phyloP scores from a whole-genome alignment of 306 rosid genomes.

The Gillenia trifoliata region DNA sequence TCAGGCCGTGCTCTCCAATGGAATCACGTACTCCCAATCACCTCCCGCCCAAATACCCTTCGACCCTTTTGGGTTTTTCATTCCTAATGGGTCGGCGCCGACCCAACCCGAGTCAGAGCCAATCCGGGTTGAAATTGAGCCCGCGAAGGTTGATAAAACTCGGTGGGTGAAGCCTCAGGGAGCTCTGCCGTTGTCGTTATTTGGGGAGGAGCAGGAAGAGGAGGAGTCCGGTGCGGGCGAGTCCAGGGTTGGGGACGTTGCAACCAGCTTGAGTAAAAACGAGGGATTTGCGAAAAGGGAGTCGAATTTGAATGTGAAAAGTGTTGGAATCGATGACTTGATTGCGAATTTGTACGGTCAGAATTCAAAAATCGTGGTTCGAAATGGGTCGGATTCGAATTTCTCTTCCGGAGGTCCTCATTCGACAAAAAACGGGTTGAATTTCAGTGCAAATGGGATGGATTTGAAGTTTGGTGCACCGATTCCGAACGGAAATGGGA shows the following conservation, averaged over 20 bases:
- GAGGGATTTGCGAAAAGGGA: constrained; percentile 26
- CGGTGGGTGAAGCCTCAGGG: constrained; percentile 53
- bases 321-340: constrained; percentile 40
- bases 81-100: constrained; percentile 21
- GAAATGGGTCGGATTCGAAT: constrained; percentile 29
- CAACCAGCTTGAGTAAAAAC: constrained; percentile 20
- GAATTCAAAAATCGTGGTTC: constrained; percentile 25
- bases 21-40: constrained; percentile 12
- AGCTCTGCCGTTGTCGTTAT: constrained; percentile 85
- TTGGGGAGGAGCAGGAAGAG: constrained; percentile 57
- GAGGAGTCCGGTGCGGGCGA: constrained; percentile 20
- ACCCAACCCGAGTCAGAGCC: constrained; percentile 11
- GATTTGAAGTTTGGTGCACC: constrained; percentile 1
- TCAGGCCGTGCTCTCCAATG: constrained; percentile 17
- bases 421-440: background rate
- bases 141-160: constrained; percentile 4
- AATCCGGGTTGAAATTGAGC: constrained; percentile 2
- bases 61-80: constrained; percentile 19
- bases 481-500: background rate
- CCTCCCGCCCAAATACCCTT: constrained; percentile 19
- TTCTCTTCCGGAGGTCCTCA: background rate
- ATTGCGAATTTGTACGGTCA: constrained; percentile 41
- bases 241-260: constrained; percentile 17
- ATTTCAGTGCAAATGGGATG: constrained; percentile 5
- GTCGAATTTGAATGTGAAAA: constrained; percentile 34